Conservation (phyloP, 129 eudicot genomes). For the Helichrysum umbraculigerum region DNA sequence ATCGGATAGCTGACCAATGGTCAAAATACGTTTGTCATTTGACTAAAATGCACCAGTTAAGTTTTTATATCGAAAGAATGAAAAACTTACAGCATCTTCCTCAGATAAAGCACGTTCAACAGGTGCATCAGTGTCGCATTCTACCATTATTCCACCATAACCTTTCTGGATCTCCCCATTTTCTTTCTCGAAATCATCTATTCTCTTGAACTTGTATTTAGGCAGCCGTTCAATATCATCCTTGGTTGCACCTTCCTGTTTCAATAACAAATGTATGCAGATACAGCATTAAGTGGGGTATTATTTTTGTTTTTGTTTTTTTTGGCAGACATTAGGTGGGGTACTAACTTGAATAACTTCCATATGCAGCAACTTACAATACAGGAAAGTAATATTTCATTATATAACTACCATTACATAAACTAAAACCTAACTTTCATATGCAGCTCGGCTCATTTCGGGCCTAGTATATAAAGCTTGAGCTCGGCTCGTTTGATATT, state of each 20-base stretch:
- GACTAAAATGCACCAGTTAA: neutral
- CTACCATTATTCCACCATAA: constrained; percentile 84
- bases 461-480: too few species aligned
- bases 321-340: too few species aligned
- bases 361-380: neutral
- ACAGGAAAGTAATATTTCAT: too few species aligned
- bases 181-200: constrained; percentile 71
- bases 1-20: constrained; percentile 1
- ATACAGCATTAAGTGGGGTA: neutral
- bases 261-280: constrained; percentile 11
- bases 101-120: constrained; percentile 68
- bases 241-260: constrained; percentile 88
- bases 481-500: too few species aligned
- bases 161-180: constrained; percentile 86
- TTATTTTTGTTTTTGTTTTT: too few species aligned
- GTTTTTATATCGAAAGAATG: neutral
- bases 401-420: too few species aligned
- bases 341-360: neutral
- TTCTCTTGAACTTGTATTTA: constrained; percentile 60
- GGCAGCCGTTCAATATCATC: constrained; percentile 75
- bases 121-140: constrained; percentile 77
- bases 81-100: constrained; percentile 85
- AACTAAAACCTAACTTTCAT: too few species aligned
- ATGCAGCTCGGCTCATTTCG: too few species aligned
- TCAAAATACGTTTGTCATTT: neutral